Conservation (phyloP, 345 rosid species). For the Euphorbia pulcherrima region DNA sequence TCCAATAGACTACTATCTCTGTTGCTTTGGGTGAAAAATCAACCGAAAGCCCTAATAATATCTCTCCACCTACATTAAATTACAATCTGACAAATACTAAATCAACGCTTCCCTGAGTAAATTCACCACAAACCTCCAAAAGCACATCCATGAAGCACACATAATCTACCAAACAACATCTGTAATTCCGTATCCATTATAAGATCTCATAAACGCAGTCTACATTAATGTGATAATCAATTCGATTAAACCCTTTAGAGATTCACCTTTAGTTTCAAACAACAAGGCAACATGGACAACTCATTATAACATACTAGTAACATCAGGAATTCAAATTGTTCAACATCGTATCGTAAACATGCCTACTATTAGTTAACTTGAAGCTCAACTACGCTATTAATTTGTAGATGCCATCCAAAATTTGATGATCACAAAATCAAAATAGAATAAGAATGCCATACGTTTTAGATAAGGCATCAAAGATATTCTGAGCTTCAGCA, state of each 20-base stretch:
- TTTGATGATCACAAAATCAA: neutral
- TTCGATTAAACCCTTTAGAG: neutral
- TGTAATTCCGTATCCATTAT: neutral
- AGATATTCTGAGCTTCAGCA: slow-evolving; percentile 74
- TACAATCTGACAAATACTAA: neutral
- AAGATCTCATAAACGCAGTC: neutral
- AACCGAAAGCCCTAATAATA: neutral
- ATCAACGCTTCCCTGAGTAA: neutral
- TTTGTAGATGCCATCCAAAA: neutral
- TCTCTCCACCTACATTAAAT: neutral
- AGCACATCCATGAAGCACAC: neutral
- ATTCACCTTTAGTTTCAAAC: neutral
- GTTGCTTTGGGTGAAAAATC: neutral
- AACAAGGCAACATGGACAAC: neutral
- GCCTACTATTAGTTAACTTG: neutral
- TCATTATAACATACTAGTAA: neutral
- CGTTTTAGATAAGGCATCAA: slow-evolving; percentile 94
- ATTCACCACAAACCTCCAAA: neutral
- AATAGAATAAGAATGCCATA: slow-evolving; percentile 20
- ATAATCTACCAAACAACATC: neutral
- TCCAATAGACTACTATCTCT: too few relatives aligned
- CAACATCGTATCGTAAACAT: neutral
- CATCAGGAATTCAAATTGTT: neutral
- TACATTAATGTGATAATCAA: too few relatives aligned
- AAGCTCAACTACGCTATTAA: neutral